These are phyloP conservation scores for Trichophyton benhamiae DNA, from an alignment of 2,329 filamentous ascomycete species.

Conservation along the genomic window DNA sequence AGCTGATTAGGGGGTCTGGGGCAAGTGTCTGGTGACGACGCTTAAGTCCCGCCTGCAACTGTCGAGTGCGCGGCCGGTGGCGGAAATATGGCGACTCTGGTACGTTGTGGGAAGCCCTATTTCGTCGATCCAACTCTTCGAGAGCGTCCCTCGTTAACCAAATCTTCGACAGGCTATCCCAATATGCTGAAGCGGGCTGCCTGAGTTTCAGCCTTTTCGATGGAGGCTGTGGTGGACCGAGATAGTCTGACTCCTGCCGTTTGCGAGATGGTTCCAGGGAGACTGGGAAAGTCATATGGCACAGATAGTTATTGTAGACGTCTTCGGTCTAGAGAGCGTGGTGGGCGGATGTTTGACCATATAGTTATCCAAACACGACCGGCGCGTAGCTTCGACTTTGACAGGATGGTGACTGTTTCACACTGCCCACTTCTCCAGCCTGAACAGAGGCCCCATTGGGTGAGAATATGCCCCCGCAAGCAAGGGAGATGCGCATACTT, in stretches of 20 bases:
- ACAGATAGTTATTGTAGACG: not conserved
- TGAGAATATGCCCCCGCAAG: no score
- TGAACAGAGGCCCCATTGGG: no score
- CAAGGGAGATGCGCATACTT: no score
- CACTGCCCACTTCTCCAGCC: no score
- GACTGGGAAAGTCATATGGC: not conserved
- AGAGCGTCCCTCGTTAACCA: conserved; percentile 8
- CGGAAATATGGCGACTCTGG: not conserved
- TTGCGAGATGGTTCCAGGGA: not conserved
- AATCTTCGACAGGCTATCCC: conserved; percentile 18
- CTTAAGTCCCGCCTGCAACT: conserved; percentile 7
- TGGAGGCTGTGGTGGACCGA: not conserved
- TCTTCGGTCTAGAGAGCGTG: conserved; percentile 7
- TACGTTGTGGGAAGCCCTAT: not conserved
- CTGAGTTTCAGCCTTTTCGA: not conserved
- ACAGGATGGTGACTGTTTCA: no score
- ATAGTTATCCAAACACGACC: not conserved
- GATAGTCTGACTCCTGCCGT: not conserved
- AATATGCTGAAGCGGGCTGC: conserved; percentile 9
- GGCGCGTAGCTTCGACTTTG: not conserved
- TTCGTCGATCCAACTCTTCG: conserved; percentile 17
- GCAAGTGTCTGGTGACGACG: conserved; percentile 2
- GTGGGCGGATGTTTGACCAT: no score
- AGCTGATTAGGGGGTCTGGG: conserved; percentile 1
- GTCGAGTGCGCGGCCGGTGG: conserved; percentile 8